A percentile compares a stretch with the other conserved stretches of the same genome.
Evolutionary conservation across 345 rosid genomes (phyloP).

Genomic region (Arabis alpina): DNA sequence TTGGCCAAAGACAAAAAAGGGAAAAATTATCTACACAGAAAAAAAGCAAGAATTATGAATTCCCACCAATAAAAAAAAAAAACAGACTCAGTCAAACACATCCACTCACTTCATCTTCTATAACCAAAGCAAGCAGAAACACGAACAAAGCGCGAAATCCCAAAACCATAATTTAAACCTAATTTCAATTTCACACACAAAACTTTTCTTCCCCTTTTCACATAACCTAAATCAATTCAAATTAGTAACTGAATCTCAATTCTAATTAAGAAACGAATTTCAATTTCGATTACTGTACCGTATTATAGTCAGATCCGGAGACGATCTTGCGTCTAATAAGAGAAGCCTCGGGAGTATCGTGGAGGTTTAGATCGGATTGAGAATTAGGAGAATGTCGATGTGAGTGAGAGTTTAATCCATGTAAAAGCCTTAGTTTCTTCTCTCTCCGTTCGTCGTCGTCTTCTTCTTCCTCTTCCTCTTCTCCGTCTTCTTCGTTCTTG

Average conservation of each 20-base stretch:
- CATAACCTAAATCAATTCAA: not conserved
- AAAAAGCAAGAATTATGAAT: conserved; percentile 44
- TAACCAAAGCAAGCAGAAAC: conserved; percentile 40
- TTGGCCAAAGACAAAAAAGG: conserved; percentile 6
- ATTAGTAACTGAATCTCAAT: not conserved
- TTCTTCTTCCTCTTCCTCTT: conserved; percentile 45
- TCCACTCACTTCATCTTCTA: conserved; percentile 44
- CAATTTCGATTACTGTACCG: conserved; percentile 45
- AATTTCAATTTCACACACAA: conserved; percentile 12
- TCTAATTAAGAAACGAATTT: not conserved
- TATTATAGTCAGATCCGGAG: conserved; percentile 58
- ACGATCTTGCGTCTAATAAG: conserved; percentile 47
- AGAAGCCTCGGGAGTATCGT: conserved; percentile 49
- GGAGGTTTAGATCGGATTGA: conserved; percentile 49
- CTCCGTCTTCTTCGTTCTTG: conserved; percentile 41
- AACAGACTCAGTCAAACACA: conserved; percentile 63
- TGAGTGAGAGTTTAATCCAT: conserved; percentile 59
- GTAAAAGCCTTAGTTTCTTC: conserved; percentile 77
- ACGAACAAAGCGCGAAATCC: conserved; percentile 64
- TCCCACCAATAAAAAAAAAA: conserved; percentile 30
- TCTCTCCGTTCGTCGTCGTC: conserved; percentile 75
- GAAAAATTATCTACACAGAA: conserved; percentile 22
- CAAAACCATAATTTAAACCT: conserved; percentile 27
- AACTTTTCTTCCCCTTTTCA: not conserved
- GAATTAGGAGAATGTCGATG: conserved; percentile 48